These are phyloP conservation scores for Stagonosporopsis vannaccii DNA, from an alignment of 2,329 filamentous ascomycete species.

Conservation along the genomic window DNA sequence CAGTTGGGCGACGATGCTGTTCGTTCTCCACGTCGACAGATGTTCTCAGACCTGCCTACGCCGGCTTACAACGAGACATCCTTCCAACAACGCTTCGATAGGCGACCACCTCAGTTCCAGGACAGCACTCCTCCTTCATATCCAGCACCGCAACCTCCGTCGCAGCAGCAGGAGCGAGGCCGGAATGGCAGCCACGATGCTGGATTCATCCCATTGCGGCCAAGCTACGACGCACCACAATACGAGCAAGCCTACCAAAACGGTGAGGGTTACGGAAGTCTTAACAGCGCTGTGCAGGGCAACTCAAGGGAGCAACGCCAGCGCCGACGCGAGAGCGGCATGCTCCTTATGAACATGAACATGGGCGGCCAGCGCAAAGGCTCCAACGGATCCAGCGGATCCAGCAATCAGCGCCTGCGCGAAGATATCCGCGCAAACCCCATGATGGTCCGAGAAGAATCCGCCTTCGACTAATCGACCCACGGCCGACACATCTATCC, in stretches of 20 bases:
- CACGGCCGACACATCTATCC: conserved; percentile 5
- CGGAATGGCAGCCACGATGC: conserved; percentile 53
- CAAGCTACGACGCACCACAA: conserved; percentile 54
- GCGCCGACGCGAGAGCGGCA: conserved; percentile 48
- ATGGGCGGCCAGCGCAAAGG: conserved; percentile 47
- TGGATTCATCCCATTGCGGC: conserved; percentile 61
- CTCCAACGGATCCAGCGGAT: conserved; percentile 34
- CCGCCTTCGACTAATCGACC: conserved; percentile 32
- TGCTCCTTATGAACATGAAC: conserved; percentile 50
- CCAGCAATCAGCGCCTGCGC: conserved; percentile 15
- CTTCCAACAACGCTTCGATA: conserved; percentile 50
- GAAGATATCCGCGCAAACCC: conserved; percentile 27
- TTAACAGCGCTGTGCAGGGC: conserved; percentile 42
- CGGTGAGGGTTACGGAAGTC: conserved; percentile 43
- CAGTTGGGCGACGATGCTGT: conserved; percentile 63
- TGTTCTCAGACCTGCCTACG: conserved; percentile 71
- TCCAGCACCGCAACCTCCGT: conserved; percentile 36
- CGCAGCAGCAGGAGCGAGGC: conserved; percentile 37
- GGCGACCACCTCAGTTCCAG: conserved; percentile 35
- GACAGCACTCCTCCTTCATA: conserved; percentile 29
- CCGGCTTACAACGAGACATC: conserved; percentile 67
- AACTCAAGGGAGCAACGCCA: conserved; percentile 43
- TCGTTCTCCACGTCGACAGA: conserved; percentile 69
- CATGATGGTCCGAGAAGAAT: conserved; percentile 33
- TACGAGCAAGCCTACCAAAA: conserved; percentile 40